Evolutionary conservation across 805 yeast species (phyloP), one percentile per base, ranked within the genome.

Genomic region (Saccharomyces cerevisiae): DNA sequence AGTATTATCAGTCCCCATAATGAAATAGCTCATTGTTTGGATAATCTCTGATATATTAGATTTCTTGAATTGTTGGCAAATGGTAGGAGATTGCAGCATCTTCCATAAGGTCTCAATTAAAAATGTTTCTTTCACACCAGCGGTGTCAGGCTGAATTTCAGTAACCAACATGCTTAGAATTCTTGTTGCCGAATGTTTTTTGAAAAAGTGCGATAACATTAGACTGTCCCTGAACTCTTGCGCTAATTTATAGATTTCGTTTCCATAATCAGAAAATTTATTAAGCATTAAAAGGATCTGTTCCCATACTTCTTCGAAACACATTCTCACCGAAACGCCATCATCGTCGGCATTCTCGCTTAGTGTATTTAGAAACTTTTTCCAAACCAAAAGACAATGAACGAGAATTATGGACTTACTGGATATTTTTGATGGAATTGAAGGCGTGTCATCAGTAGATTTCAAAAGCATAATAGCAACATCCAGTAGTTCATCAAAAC

Each of bases 351-450:
- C 48, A 5, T 24, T 46, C 24, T 48, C 41, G 51, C 54, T 24
- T 31, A 21, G 6, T 10, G 29, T 41, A 6, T 43, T 48, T 50
- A 52, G 32, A 11, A 53, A 49, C 4, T 48, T 46, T 28, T 57
- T 55, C 17, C 57, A 28, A 3, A 57, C 50, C 21, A 66, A 30
- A 11, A 66, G 49, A 50, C 67, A 62, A 32, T 61, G 59, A 5
- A 61, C 51, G 21, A 69, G 50, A 4, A 68, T 52, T 21, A 69
- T 52, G 4, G 68, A 59, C 49, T 62, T 66, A 22, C 61, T 58
- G 1, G 65, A 63, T 48, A 69, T 59, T 24, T 59, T 64, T 11
- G 62, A 56, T 21, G 71, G 71, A 10, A 66, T 57, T 21, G 58
- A 51, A n/a, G 51, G 28, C 4, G 63, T 59, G 22, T 64, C 67